Conservation (phyloP, 805 yeast species). For the Metschnikowia lachancei region DNA sequence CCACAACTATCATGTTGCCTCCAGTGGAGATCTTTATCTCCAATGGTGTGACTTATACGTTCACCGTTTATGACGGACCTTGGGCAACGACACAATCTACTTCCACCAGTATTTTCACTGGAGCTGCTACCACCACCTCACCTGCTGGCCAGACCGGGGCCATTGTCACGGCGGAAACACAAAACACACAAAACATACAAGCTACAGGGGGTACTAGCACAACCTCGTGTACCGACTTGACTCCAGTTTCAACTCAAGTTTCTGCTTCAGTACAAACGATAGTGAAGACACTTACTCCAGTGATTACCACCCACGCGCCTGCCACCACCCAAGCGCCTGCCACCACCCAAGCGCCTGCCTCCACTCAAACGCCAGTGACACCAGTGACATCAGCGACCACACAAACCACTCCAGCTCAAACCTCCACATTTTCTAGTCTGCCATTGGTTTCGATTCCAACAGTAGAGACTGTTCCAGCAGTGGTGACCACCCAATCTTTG, state of each 20-base stretch:
- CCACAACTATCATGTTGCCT: constrained; percentile 49
- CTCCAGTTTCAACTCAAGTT: too few species aligned
- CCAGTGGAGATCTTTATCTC: constrained; percentile 53
- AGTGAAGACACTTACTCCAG: too few species aligned
- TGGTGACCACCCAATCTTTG: neutral
- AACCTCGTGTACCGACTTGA: too few species aligned
- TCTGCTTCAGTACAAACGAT: too few species aligned
- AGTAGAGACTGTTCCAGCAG: neutral
- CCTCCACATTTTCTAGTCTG: too few species aligned
- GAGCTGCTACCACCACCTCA: constrained; percentile 6
- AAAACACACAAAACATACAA: too few species aligned
- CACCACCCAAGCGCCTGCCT: neutral
- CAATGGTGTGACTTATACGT: constrained; percentile 50
- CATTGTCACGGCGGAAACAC: constrained; percentile 1
- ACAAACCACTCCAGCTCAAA: neutral
- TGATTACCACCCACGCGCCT: too few species aligned
- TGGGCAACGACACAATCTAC: constrained; percentile 36
- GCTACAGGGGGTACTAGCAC: too few species aligned
- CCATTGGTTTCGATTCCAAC: too few species aligned
- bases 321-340: too few species aligned
- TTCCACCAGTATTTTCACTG: constrained; percentile 28
- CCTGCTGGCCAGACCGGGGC: constrained; percentile 13
- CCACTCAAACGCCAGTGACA: neutral
- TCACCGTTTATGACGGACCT: constrained; percentile 36
- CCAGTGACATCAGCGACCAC: neutral